These are phyloP conservation scores for Myxozyma mucilagina DNA, from an alignment of 805 yeast genomes.

Conservation along the genomic window DNA sequence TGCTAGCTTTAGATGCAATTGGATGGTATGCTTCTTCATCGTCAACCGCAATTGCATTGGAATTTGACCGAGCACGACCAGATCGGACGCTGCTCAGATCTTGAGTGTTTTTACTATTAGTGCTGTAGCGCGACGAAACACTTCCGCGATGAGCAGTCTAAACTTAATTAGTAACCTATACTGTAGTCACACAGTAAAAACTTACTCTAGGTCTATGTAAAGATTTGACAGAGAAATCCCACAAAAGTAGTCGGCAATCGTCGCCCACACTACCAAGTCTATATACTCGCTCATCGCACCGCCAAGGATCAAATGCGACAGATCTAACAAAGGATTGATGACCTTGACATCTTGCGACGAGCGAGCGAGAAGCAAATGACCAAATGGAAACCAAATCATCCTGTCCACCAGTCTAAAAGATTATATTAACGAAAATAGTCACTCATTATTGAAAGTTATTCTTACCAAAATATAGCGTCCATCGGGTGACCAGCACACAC, in stretches of 20 bases:
- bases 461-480: conserved; percentile 42
- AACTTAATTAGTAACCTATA: not conserved
- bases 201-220: conserved; percentile 36
- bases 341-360: conserved; percentile 49
- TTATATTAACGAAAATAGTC: not conserved
- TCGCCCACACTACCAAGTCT: conserved; percentile 57
- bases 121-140: conserved; percentile 21
- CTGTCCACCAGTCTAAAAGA: conserved; percentile 51
- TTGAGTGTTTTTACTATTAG: conserved; percentile 1
- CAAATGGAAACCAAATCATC: conserved; percentile 53
- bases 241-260: conserved; percentile 53
- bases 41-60: conserved; percentile 22
- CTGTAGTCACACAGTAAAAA: not conserved
- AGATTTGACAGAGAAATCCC: conserved; percentile 55
- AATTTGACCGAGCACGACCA: conserved; percentile 20
- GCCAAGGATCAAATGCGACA: conserved; percentile 48
- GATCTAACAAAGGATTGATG: conserved; percentile 54
- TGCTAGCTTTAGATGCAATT: conserved; percentile 27
- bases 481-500: conserved; percentile 57
- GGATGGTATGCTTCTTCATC: conserved; percentile 29
- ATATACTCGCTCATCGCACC: conserved; percentile 44
- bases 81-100: conserved; percentile 10
- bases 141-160: conserved; percentile 25
- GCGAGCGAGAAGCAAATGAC: conserved; percentile 39
- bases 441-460: not conserved